These are phyloP conservation scores for Populus euphratica DNA, from an alignment of 345 rosid species.

Conservation along the genomic window DNA sequence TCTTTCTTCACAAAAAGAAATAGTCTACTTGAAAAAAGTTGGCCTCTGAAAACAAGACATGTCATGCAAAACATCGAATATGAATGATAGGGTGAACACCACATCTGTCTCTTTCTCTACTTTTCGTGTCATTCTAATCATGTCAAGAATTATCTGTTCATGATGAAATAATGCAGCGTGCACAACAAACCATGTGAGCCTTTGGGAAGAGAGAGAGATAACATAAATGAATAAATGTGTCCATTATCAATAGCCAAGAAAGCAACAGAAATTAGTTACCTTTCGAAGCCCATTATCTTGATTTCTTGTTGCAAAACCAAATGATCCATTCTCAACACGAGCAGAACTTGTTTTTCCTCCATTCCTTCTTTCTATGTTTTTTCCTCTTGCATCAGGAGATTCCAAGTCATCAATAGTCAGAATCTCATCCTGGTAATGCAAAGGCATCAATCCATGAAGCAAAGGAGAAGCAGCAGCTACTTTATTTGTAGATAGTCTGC, in stretches of 20 bases:
- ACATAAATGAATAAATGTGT: background rate
- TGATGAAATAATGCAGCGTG: background rate
- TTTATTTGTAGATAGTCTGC: conserved; percentile 33
- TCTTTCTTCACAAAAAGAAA: background rate
- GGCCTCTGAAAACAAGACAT: background rate
- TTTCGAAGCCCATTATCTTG: conserved; percentile 55
- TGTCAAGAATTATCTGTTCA: background rate
- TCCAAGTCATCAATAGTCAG: conserved; percentile 36
- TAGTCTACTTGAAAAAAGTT: background rate
- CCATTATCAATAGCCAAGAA: background rate
- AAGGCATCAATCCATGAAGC: conserved; percentile 29
- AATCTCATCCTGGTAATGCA: conserved; percentile 41
- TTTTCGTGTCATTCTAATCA: background rate
- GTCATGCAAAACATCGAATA: background rate
- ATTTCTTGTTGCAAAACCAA: conserved; percentile 48
- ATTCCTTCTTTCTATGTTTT: conserved; percentile 35
- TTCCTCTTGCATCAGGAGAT: conserved; percentile 46
- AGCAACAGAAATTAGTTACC: conserved; percentile 33
- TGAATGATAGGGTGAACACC: background rate
- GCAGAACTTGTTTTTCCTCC: conserved; percentile 45
- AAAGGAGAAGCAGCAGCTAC: conserved; percentile 34
- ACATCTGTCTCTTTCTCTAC: background rate
- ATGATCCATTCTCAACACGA: conserved; percentile 45
- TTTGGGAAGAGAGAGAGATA: background rate
- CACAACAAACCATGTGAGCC: background rate